phyloP scores from a whole-genome alignment of 2,329 filamentous ascomycete genomes.

The Penicillium sp. region DNA sequence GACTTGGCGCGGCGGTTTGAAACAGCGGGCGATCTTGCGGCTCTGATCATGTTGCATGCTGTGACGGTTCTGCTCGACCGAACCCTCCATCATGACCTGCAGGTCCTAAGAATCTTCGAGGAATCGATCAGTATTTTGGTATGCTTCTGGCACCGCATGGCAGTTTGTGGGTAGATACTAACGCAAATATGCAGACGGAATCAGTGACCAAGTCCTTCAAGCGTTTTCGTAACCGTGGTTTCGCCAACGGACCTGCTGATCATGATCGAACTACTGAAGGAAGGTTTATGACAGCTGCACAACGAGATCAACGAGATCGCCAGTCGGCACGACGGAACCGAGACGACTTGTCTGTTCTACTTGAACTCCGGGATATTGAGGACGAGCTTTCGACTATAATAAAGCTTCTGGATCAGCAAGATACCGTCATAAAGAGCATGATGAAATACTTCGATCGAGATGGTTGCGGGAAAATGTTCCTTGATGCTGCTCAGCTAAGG shows the following conservation, averaged over 20 bases:
- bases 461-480: constrained; percentile 51
- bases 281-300: constrained; percentile 31
- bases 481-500: constrained; percentile 54
- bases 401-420: constrained; percentile 60
- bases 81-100: constrained; percentile 60
- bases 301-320: constrained; percentile 47
- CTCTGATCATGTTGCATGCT: constrained; percentile 62
- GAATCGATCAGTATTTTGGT: constrained; percentile 66
- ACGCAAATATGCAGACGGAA: constrained; percentile 50
- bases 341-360: constrained; percentile 61
- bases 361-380: constrained; percentile 65
- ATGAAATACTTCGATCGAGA: constrained; percentile 31
- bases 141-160: constrained; percentile 10
- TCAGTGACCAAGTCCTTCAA: constrained; percentile 64
- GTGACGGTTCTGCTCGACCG: constrained; percentile 63
- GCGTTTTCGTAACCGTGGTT: constrained; percentile 60
- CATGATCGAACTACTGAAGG: constrained; percentile 30
- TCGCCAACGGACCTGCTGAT: constrained; percentile 45
- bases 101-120: constrained; percentile 66
- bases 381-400: constrained; percentile 62
- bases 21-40: constrained; percentile 62
- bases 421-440: constrained; percentile 48
- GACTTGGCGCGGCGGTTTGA: constrained; percentile 64
- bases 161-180: not conserved
- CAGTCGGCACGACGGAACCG: constrained; percentile 59